Evolutionary conservation across 2,329 filamentous ascomycete species (phyloP), one percentile per base, ranked within the genome.

Genomic region (Aspergillus intermedius): DNA sequence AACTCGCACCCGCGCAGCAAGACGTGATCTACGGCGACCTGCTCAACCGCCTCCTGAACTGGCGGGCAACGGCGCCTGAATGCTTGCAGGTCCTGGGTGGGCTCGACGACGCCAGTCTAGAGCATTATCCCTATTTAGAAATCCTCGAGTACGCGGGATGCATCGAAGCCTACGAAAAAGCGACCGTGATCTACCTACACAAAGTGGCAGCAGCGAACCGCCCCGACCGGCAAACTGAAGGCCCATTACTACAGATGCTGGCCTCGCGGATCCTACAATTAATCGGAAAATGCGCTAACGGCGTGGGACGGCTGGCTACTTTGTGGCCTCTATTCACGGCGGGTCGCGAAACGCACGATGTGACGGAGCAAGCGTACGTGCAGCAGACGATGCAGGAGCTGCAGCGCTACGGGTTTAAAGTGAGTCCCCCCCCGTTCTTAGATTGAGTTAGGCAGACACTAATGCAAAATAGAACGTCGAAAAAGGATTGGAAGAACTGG

Each of bases 131-230:
- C 4, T 65, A 60, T 37, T 56, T 56, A 0, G 60, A 64, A n/a
- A 51, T 67, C 7, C 42, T 68, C 1, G 65, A 68, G 41, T 66
- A 67, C 49, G 62, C 58, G 4, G 65, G 64, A 13, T 68, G 65
- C 44, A 60, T 68, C 37, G 64, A 68, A 46, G 63, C 65, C 1
- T 67, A 68, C 45, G 65, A 68, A 39, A 67, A 68, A 45, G 66
- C 66, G 6, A 68, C 65, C 2, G 61, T 64, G 19, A 55, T 68
- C 2, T 65, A 62, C 47, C 53, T 68, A 5, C 61, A 68, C 45
- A 62, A 66, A 49, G 53, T 68, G 7, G 58, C 53, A n/a, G 61
- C 56, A 5, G 63, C 60, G 12, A 62, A 56, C 6, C 62, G 64
- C 40, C 59, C 59, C 2, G 57, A 58, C 19, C 56, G 57, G 48